A percentile compares a stretch with the other conserved stretches of the same genome.
phyloP scores from a whole-genome alignment of 768 basidiomycete species.

The Asterophora lycoperdoides region DNA sequence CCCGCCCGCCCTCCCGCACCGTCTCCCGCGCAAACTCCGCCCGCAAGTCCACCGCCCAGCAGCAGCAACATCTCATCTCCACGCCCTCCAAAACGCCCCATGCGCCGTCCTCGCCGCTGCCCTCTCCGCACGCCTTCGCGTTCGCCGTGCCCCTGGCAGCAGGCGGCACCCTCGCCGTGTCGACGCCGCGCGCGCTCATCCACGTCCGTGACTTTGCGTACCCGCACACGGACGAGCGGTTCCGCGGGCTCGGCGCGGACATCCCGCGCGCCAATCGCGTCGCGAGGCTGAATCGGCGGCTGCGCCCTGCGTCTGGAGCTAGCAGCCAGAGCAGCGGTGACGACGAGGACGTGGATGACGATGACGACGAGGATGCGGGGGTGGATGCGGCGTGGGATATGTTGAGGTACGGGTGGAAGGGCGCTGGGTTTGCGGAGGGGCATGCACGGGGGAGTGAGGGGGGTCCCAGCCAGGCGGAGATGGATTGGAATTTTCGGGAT shows the following conservation, averaged over 20 bases:
- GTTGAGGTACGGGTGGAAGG: conserved; percentile 27
- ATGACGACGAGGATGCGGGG: conserved; percentile 16
- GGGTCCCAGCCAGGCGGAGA: conserved; percentile 41
- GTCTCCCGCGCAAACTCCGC: conserved; percentile 15
- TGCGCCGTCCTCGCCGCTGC: conserved; percentile 6
- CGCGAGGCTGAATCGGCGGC: conserved; percentile 26
- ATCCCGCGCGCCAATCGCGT: conserved; percentile 39
- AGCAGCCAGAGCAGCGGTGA: conserved; percentile 17
- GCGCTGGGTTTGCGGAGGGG: conserved; percentile 22
- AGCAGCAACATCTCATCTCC: not conserved
- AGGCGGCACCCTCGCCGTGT: not conserved
- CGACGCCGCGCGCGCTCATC: conserved; percentile 20
- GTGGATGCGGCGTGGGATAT: conserved; percentile 27
- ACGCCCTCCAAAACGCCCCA: not conserved
- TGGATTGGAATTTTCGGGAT: conserved; percentile 45
- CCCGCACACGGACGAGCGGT: conserved; percentile 30
- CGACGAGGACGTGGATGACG: conserved; percentile 6
- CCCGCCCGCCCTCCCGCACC: conserved; percentile 9
- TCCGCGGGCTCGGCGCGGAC: conserved; percentile 35
- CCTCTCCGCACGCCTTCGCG: conserved; percentile 9
- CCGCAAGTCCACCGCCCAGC: conserved; percentile 1
- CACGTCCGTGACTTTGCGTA: conserved; percentile 44
- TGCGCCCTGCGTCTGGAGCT: conserved; percentile 15
- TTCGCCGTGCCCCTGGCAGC: conserved; percentile 8
- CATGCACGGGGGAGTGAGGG: conserved; percentile 21